Evolutionary conservation across 768 basidiomycete genomes (phyloP).

Genomic region (Amanita polypyramis): DNA sequence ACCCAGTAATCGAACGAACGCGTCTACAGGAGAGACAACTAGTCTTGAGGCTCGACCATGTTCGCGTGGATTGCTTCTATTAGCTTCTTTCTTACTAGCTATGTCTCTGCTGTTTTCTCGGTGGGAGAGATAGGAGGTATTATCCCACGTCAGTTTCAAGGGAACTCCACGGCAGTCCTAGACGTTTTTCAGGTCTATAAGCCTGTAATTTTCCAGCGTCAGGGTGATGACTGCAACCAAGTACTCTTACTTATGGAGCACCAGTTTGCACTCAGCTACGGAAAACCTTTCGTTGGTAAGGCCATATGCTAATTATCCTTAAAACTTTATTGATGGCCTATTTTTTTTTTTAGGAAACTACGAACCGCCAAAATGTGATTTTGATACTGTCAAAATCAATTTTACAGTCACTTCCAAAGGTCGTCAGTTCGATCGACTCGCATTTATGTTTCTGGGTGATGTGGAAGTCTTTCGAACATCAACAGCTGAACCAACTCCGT

Average conservation of each 20-base stretch:
- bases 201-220: neutral
- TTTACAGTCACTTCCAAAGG: conserved; percentile 74
- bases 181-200: conserved; percentile 1
- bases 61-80: neutral
- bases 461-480: conserved; percentile 32
- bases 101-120: neutral
- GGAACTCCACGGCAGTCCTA: neutral
- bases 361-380: conserved; percentile 14
- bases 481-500: conserved; percentile 6
- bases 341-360: neutral
- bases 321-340: neutral
- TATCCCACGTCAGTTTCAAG: neutral
- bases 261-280: conserved; percentile 3
- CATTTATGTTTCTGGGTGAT: conserved; percentile 65
- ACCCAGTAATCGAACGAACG: neutral
- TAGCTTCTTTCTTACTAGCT: neutral
- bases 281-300: conserved; percentile 3
- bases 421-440: conserved; percentile 65
- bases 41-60: neutral
- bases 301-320: neutral
- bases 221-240: neutral
- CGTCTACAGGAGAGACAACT: neutral
- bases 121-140: neutral
- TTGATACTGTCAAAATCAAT: conserved; percentile 47
- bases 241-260: conserved; percentile 1